Base-by-base conservation (phyloP, 768 basidiomycete species). In the Saitozyma sp. region DNA sequence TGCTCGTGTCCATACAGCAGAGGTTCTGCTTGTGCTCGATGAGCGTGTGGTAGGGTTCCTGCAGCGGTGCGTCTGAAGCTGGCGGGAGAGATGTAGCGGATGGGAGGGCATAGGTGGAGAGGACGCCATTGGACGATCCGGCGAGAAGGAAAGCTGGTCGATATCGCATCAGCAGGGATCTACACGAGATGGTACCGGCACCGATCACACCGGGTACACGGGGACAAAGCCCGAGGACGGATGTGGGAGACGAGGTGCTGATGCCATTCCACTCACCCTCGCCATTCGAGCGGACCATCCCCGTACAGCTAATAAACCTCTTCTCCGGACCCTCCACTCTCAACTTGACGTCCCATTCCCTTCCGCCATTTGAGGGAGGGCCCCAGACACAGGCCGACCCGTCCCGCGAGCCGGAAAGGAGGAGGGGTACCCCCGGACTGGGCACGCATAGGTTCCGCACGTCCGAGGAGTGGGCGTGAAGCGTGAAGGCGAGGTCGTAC, bases 341-440 rank as follows among this genome's bases (percentile, higher is more conserved):
- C 19, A 77, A 58, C 55, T 67, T 69, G 50, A 64, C 68, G 64
- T 66, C 90, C 89, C 57, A 76, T 48, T 66, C 68, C 60, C 61
- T 66, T 87, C 86, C 77, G 80, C 84, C 61, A 87, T 81, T 53
- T 19, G 64, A 55, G n/a, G 41, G 38, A 48, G 73, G 61, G 48
- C 67, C 82, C 95, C 94, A 98, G 39, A 87, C 83, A 76, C 94
- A 91, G 67, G 92, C 90, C 48, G 92, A 91, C 14, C 89, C 83
- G 83, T 97, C 94, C 76, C 94, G 87, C 51, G 94, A 96, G 63
- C 89, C 90, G 19, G 93, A 96, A 64, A 98, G 83, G 66, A 97
- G 82, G 2, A 75, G 52, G 6, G 74, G 74, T 65, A 92, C 84
- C 69, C 86, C 82, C 78, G 90, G 82, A 38, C 86, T 86, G 42